Conservation (phyloP, 2,329 filamentous ascomycete species). For the Fusarium scirpi region DNA sequence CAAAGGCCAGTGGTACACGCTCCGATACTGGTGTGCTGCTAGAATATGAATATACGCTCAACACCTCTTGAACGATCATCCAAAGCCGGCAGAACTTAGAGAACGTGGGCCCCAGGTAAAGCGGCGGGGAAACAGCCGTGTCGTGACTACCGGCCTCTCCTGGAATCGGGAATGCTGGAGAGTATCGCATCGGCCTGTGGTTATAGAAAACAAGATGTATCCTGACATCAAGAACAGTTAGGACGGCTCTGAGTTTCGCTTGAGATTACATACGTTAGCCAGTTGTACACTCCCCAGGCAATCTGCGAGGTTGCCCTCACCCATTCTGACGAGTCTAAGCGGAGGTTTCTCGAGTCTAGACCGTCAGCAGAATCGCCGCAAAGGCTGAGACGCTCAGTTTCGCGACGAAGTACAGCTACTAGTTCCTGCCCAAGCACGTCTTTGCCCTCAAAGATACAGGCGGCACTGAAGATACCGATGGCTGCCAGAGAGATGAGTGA, state of each 20-base stretch:
- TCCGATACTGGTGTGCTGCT: not conserved
- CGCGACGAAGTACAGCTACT: not conserved
- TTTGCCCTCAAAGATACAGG: not conserved
- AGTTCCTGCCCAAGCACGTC: not conserved
- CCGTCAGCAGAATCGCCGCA: not conserved
- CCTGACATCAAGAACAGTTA: not conserved
- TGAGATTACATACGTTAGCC: not conserved
- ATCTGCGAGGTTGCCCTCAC: not conserved
- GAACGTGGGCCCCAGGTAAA: no score
- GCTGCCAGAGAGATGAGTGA: not conserved
- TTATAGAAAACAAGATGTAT: not conserved
- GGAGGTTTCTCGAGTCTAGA: fast-evolving
- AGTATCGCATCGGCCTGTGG: not conserved
- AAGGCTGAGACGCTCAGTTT: not conserved
- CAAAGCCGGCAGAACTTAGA: not conserved
- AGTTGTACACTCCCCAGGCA: not conserved
- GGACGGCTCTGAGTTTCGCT: not conserved
- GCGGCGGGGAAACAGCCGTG: no score
- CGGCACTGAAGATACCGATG: fast-evolving
- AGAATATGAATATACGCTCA: not conserved
- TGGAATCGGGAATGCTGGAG: not conserved
- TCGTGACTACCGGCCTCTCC: no score
- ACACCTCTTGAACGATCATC: not conserved
- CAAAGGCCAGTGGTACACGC: not conserved
- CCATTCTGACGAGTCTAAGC: not conserved